phyloP scores from a whole-genome alignment of 2,329 filamentous ascomycete species.

The Xylariales sp. region DNA sequence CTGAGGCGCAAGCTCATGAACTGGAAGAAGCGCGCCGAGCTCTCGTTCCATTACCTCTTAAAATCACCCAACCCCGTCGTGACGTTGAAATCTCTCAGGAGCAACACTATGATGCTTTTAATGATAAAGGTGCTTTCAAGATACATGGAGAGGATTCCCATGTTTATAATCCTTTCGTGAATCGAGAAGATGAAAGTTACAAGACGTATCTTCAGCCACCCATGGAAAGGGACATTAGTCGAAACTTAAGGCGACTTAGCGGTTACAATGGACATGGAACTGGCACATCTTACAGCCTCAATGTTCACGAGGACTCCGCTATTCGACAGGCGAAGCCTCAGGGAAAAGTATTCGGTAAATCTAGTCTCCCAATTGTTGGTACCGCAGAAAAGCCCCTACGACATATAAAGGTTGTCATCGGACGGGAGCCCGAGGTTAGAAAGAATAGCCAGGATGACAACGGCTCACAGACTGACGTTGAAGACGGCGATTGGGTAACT shows the following conservation, averaged over 20 bases:
- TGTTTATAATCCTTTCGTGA: neutral
- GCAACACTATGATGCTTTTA: neutral
- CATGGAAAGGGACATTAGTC: conserved; percentile 58
- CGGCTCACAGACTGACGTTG: conserved; percentile 21
- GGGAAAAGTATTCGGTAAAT: conserved; percentile 28
- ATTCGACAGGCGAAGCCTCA: conserved; percentile 2
- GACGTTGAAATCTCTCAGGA: neutral
- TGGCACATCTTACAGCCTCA: conserved; percentile 42
- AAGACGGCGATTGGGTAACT: conserved; percentile 55
- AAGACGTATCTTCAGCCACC: conserved; percentile 13
- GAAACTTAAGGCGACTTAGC: conserved; percentile 52
- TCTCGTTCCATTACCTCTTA: conserved; percentile 41
- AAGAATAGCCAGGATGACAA: neutral
- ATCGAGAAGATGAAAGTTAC: conserved; percentile 26
- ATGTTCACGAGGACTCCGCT: neutral
- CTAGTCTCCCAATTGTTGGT: conserved; percentile 12
- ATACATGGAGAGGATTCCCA: neutral
- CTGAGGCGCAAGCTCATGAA: conserved; percentile 39
- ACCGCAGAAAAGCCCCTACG: conserved; percentile 19
- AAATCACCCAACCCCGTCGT: conserved; percentile 25
- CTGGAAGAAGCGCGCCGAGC: conserved; percentile 31
- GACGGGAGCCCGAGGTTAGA: conserved; percentile 18
- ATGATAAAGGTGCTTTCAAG: neutral
- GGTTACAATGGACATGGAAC: conserved; percentile 43
- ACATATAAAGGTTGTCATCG: conserved; percentile 42